A percentile compares a stretch with the other conserved stretches of the same genome.
Conservation (phyloP, 2,329 filamentous ascomycete genomes). For the Blastomyces silverae region DNA sequence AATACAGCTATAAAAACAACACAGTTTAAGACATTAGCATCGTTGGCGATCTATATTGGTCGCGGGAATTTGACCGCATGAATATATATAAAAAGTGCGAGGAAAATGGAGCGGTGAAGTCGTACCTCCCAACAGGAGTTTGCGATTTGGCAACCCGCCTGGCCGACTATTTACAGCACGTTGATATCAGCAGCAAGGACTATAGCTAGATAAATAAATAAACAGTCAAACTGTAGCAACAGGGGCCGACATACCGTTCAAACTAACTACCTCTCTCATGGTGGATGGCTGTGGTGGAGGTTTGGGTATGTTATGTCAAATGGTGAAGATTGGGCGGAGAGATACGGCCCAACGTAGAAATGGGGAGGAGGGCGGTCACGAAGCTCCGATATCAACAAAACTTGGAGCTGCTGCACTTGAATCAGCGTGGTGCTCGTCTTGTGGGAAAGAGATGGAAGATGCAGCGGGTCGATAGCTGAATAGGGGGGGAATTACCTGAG, state of each 20-base stretch:
- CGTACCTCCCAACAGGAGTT: conserved; percentile 99
- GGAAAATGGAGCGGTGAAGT: conserved; percentile 27
- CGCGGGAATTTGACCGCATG: not conserved
- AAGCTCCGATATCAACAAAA: conserved; percentile 8
- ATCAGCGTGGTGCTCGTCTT: not conserved
- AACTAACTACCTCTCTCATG: conserved; percentile 99
- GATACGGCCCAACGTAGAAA: conserved; percentile 1
- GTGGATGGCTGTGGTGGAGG: conserved; percentile 38
- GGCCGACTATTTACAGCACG: conserved; percentile 65
- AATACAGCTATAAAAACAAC: conserved; percentile 70
- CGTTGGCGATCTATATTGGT: not conserved
- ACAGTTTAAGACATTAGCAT: not conserved
- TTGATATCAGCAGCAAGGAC: conserved; percentile 31
- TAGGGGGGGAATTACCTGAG: not conserved
- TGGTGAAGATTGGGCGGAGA: conserved; percentile 2
- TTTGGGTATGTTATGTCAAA: not conserved
- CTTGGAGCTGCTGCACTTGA: not conserved
- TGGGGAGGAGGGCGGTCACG: not conserved
- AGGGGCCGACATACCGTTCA: conserved; percentile 69
- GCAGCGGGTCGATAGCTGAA: not conserved
- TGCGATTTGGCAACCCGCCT: conserved; percentile 99
- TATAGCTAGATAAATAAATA: not conserved
- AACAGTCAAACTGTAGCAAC: not conserved
- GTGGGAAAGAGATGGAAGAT: not conserved
- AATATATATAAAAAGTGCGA: not conserved